Percentiles rank a stretch among this genome's conserved stretches.
These are phyloP conservation scores for Hypoxylon intermedium DNA, from an alignment of 495 filamentous ascomycete species.

Conservation along the genomic window DNA sequence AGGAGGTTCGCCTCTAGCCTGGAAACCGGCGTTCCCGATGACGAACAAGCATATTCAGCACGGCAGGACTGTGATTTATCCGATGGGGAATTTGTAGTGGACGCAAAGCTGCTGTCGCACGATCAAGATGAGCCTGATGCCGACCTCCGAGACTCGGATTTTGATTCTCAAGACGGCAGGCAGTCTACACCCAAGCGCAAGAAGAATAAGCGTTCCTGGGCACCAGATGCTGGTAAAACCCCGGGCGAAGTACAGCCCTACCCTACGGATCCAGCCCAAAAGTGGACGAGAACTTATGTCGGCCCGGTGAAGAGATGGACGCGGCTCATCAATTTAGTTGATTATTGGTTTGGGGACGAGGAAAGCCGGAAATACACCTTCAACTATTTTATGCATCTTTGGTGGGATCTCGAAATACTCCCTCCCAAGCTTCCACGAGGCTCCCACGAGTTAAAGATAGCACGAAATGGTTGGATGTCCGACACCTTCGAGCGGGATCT, in stretches of 20 bases:
- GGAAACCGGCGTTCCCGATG: constrained; percentile 22
- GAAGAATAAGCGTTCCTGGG: constrained; percentile 22
- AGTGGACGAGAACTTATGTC: constrained; percentile 54
- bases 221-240: constrained; percentile 32
- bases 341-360: constrained; percentile 54
- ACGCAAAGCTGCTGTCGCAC: constrained; percentile 10
- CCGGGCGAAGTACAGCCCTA: constrained; percentile 52
- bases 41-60: constrained; percentile 8
- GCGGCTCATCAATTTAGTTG: constrained; percentile 49
- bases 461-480: constrained; percentile 51
- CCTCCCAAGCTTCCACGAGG: constrained; percentile 44
- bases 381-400: constrained; percentile 49
- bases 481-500: constrained; percentile 40
- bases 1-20: constrained; percentile 20
- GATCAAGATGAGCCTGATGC: constrained; percentile 31
- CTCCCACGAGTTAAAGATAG: constrained; percentile 38
- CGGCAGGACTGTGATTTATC: constrained; percentile 15
- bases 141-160: constrained; percentile 18
- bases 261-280: constrained; percentile 52
- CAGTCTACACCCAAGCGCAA: constrained; percentile 9
- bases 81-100: constrained; percentile 37
- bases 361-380: constrained; percentile 47
- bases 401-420: constrained; percentile 48
- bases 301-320: constrained; percentile 55
- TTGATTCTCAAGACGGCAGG: constrained; percentile 15